Evolutionary conservation across 768 basidiomycete genomes (phyloP), one percentile per base, ranked within the genome.

Genomic region (Boletus insuetus): DNA sequence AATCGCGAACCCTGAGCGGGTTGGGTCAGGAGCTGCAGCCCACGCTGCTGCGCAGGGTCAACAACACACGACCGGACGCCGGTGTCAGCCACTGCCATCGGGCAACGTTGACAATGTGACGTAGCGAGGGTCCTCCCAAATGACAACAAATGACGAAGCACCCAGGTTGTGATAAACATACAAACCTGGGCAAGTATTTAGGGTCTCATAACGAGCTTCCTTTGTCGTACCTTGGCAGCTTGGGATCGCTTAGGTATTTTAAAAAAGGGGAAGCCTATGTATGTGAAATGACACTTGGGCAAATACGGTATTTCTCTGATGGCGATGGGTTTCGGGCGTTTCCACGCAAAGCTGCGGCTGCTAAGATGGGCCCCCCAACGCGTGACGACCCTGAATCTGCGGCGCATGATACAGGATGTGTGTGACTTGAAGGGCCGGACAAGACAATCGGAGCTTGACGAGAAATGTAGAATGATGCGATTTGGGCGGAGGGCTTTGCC

Each of bases 341-440:
- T 64, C 58, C 65, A 55, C 53, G 51, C 55, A 5, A 5, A 59
- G 59, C 59, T 57, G 53, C 49, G 58, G 24, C 24, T 24, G 24
- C 24, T 1, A 24, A 24, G 24, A 24, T 24, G 24, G 24, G 24
- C 43, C 14, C 14, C 6, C 2, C 4, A 38, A 41, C 14, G 53
- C 58, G 50, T 58, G 59, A 67, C 53, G 62, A 68, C 66, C 67
- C 65, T 69, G 67, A 58, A 51, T 55, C 38, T 54, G 46, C 42
- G 53, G 49, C 41, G 49, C 40, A 55, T 8, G 50, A 24, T 32
- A 62, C 55, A 53, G 42, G 40, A 56, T 34, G 32, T 34, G 32
- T 55, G 56, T 31, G 34, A 51, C 26, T 35, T 11, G n/a, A 39
- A n/a, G 16, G 14, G 17, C 14, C 24, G 43, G 60, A 49, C 38